Conservation (phyloP, 2,329 filamentous ascomycete genomes). For the Amylocarpus encephaloides region DNA sequence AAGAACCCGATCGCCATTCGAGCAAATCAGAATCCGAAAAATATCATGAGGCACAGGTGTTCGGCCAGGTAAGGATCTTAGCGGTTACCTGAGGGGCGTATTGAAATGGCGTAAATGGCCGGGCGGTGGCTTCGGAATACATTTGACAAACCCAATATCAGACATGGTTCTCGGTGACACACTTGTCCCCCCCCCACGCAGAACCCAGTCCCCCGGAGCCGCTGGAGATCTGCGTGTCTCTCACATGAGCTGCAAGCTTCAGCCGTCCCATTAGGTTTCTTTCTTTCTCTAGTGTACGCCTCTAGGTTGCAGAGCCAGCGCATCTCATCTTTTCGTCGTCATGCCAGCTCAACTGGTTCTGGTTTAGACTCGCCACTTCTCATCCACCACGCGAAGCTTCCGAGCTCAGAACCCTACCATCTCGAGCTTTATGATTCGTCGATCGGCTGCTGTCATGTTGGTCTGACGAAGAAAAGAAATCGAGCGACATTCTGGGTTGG, state of each 20-base stretch:
- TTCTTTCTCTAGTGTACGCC: slow-evolving; percentile 15
- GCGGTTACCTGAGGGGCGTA: slow-evolving; percentile 19
- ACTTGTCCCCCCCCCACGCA: slow-evolving; percentile 1
- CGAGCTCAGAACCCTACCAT: neutral
- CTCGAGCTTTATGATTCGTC: neutral
- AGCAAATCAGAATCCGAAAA: neutral
- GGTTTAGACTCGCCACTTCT: slow-evolving; percentile 1
- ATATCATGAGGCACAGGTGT: slow-evolving; percentile 20
- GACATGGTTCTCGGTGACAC: slow-evolving; percentile 2
- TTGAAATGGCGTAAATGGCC: slow-evolving; percentile 20
- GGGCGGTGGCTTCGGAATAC: slow-evolving; percentile 10
- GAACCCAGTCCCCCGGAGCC: slow-evolving; percentile 14
- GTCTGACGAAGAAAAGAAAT: neutral
- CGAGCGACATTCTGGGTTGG: slow-evolving; percentile 3
- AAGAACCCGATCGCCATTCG: neutral
- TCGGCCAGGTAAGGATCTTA: slow-evolving; percentile 7
- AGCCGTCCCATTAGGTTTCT: slow-evolving; percentile 5
- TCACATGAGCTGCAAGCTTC: neutral
- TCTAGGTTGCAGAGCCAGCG: slow-evolving; percentile 14
- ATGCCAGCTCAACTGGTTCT: slow-evolving; percentile 7
- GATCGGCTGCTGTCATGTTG: neutral
- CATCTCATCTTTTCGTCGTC: slow-evolving; percentile 10
- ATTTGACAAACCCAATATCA: slow-evolving; percentile 18
- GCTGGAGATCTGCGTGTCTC: slow-evolving; percentile 10
- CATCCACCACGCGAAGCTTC: slow-evolving; percentile 6